Conservation (phyloP, 345 rosid genomes). For the Euphorbia peplus region DNA sequence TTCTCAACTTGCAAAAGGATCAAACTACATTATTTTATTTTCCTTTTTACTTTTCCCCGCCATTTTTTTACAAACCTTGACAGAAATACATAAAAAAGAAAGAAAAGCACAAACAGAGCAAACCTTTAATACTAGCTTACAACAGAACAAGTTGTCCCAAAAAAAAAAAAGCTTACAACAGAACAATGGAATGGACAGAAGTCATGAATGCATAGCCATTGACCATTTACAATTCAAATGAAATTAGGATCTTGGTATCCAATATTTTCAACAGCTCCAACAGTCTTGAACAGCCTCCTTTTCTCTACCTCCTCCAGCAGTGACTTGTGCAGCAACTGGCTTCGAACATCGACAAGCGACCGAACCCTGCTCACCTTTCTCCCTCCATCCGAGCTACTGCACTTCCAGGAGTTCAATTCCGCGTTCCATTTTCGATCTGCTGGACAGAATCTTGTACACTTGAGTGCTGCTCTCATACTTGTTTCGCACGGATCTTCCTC, state of each 20-base stretch:
- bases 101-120: background rate
- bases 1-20: no score
- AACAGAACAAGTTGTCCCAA: no score
- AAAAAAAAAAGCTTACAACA: no score
- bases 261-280: constrained; percentile 56
- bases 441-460: constrained; percentile 45
- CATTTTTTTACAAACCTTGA: background rate
- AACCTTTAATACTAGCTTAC: background rate
- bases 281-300: constrained; percentile 62
- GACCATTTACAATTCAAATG: background rate
- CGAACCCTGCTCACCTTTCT: constrained; percentile 40
- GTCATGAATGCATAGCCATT: background rate
- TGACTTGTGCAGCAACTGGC: constrained; percentile 69
- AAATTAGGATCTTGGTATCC: constrained; percentile 45
- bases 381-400: constrained; percentile 11
- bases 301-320: constrained; percentile 67
- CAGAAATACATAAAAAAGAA: background rate
- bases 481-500: constrained; percentile 36
- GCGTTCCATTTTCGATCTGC: constrained; percentile 15
- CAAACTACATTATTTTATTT: background rate
- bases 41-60: background rate
- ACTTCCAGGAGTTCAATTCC: constrained; percentile 14
- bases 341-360: constrained; percentile 65
- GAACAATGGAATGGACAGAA: background rate
- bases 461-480: constrained; percentile 21